Evolutionary conservation across 179 eudicot species (phyloP).

Genomic region (Silene noctiflora): DNA sequence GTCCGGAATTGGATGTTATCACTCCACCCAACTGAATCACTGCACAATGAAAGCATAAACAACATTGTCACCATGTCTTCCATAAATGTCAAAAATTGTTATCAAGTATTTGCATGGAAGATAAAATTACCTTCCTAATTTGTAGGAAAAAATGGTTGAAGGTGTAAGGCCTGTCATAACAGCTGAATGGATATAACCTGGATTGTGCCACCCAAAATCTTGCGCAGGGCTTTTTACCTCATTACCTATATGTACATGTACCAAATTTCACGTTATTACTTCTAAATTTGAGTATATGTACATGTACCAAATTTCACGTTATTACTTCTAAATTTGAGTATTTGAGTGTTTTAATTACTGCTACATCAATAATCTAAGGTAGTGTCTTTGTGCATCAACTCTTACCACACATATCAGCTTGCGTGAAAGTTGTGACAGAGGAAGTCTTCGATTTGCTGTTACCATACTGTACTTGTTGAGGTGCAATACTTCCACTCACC

Average conservation of each 20-base stretch:
- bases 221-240: constrained; percentile 54
- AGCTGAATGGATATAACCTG: constrained; percentile 78
- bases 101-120: too few species aligned
- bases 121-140: constrained; percentile 62
- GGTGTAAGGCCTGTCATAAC: constrained; percentile 59
- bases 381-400: too few species aligned
- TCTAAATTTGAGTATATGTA: too few species aligned
- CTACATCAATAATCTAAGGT: too few species aligned
- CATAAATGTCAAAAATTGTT: too few species aligned
- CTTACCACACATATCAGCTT: constrained; percentile 70
- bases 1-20: constrained; percentile 44
- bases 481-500: constrained; percentile 64
- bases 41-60: constrained; percentile 20
- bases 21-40: constrained; percentile 75
- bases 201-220: constrained; percentile 95
- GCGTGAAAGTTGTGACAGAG: constrained; percentile 55
- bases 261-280: neutral
- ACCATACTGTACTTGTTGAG: constrained; percentile 63
- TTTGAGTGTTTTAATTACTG: too few species aligned
- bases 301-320: too few species aligned
- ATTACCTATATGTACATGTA: constrained; percentile 9
- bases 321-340: too few species aligned
- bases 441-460: constrained; percentile 51
- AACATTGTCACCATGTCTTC: too few species aligned
- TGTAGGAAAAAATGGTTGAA: constrained; percentile 44